Evolutionary conservation across 2,329 filamentous ascomycete species (phyloP).

Genomic region (Aspergillus unguis): DNA sequence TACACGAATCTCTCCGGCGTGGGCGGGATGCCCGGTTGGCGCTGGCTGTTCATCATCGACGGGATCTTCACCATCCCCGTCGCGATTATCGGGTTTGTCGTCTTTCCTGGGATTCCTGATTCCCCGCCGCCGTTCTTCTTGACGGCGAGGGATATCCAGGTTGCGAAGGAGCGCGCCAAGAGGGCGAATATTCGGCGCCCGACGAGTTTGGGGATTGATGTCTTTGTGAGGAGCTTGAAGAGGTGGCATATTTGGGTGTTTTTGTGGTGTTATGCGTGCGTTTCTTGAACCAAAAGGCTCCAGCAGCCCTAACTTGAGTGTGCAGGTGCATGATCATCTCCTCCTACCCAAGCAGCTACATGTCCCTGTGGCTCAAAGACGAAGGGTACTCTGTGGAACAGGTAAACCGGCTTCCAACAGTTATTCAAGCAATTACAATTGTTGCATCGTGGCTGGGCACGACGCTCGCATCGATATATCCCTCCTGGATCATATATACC

Average conservation of each 20-base stretch:
- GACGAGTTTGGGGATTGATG: constrained; percentile 41
- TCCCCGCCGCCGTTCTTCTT: constrained; percentile 41
- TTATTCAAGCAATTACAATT: constrained; percentile 48
- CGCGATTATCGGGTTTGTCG: constrained; percentile 52
- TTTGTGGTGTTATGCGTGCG: constrained; percentile 49
- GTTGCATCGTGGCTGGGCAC: constrained; percentile 50
- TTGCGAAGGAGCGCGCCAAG: constrained; percentile 34
- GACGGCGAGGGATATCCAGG: constrained; percentile 32
- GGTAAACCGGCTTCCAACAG: constrained; percentile 52
- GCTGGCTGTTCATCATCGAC: constrained; percentile 59
- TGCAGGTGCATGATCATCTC: constrained; percentile 46
- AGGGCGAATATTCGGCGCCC: constrained; percentile 33
- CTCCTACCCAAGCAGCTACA: constrained; percentile 46
- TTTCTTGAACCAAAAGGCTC: constrained; percentile 2
- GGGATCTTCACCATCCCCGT: constrained; percentile 56
- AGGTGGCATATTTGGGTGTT: constrained; percentile 55
- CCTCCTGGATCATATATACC: constrained; percentile 49
- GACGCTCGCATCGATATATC: constrained; percentile 51
- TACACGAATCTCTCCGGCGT: constrained; percentile 53
- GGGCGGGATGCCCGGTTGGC: constrained; percentile 50
- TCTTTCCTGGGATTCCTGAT: constrained; percentile 44
- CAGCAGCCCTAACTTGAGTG: not conserved
- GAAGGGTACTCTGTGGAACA: constrained; percentile 49
- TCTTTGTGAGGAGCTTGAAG: constrained; percentile 46
- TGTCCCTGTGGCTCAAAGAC: constrained; percentile 54